These are phyloP conservation scores for Solanum infundibuliforme DNA, from an alignment of 257 asterid species.

Conservation along the genomic window DNA sequence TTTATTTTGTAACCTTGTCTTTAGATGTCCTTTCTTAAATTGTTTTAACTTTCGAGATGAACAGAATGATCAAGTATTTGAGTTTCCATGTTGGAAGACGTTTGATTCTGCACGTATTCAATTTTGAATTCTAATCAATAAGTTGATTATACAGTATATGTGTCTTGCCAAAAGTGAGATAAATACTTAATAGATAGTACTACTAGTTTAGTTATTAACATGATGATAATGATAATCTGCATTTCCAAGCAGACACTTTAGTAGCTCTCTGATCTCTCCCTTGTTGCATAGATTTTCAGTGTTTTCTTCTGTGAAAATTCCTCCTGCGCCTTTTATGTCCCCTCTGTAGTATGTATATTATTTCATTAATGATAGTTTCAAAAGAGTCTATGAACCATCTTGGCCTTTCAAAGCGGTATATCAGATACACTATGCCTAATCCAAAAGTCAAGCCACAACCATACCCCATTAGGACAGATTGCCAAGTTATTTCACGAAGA, in stretches of 20 bases:
- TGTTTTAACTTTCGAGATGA: background rate
- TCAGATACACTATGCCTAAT: background rate
- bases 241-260: background rate
- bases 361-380: background rate
- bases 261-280: too few relatives aligned
- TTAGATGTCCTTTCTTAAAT: background rate
- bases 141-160: too few relatives aligned
- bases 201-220: background rate
- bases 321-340: background rate
- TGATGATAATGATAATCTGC: background rate
- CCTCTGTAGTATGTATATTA: background rate
- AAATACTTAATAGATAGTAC: too few relatives aligned
- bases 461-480: background rate
- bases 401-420: background rate
- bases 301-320: background rate
- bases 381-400: background rate
- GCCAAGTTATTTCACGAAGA: background rate
- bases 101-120: background rate
- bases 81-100: background rate
- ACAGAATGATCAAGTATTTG: background rate
- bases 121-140: background rate
- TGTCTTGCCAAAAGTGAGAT: too few relatives aligned
- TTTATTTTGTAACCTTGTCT: background rate
- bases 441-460: background rate
- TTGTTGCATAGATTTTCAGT: background rate